phyloP scores from a whole-genome alignment of 169 alveolate species.

The Plasmodium berghei region DNA sequence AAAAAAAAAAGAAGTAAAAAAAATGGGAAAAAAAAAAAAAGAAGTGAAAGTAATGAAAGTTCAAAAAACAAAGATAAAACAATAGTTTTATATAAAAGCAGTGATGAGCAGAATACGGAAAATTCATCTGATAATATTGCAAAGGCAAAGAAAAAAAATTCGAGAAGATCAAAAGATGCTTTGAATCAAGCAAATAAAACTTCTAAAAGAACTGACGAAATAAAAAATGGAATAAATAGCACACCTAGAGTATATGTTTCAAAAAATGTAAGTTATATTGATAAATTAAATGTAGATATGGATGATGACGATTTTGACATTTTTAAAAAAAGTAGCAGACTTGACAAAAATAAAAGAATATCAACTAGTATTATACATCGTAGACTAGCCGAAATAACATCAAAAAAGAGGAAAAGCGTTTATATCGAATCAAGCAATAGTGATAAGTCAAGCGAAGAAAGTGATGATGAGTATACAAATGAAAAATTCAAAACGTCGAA shows the following conservation, averaged over 20 bases:
- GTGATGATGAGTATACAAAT: conserved; percentile 62
- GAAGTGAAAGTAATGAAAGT: neutral
- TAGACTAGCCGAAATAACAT: conserved; percentile 18
- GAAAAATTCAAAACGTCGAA: conserved; percentile 12
- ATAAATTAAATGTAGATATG: conserved; percentile 32
- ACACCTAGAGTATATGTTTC: conserved; percentile 6
- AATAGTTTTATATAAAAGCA: conserved; percentile 2
- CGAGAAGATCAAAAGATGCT: neutral
- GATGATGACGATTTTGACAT: conserved; percentile 76
- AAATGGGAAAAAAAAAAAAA: neutral
- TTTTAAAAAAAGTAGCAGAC: conserved; percentile 41
- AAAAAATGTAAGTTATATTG: conserved; percentile 49
- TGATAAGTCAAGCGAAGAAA: conserved; percentile 50
- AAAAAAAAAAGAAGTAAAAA: conserved; percentile 4
- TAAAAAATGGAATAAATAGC: neutral
- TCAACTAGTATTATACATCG: conserved; percentile 10
- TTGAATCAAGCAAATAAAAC: no score
- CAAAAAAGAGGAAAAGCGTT: conserved; percentile 60
- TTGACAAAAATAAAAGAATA: conserved; percentile 65
- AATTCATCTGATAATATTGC: neutral
- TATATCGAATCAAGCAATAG: conserved; percentile 63
- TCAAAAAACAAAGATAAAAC: conserved; percentile 9
- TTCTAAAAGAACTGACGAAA: no score
- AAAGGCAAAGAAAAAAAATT: neutral
- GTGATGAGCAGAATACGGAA: neutral